Base-by-base conservation (phyloP, 2,329 filamentous ascomycete species). In the Pseudogymnoascus sp. region DNA sequence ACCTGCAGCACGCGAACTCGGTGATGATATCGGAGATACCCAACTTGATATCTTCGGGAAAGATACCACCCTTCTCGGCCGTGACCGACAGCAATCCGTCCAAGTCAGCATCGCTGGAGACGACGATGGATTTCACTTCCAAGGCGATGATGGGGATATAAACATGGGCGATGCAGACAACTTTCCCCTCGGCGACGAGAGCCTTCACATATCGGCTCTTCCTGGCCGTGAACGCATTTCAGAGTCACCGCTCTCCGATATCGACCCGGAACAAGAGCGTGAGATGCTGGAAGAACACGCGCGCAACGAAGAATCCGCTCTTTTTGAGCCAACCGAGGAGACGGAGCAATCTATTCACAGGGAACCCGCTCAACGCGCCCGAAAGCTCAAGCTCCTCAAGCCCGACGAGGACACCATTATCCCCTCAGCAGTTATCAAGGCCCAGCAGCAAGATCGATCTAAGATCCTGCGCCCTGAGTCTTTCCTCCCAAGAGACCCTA, bases 401-500 rank as follows among this genome's bases (percentile, higher is more conserved):
- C 85, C 90, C n/a, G 95, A 99, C 61, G 79, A 85, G 14, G 83
- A 91, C 67, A 96, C 91, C 19, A 86, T 91, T 70, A 81, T 96
- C 35, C 86, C 87, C 10, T 89, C 82, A 68, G 81, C 80, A 33
- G 85, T 93, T 67, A 92, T 99, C 76, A 91, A 91, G 73, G 86
- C 89, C 66, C 91, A 95, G 73, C 92, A 96, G 73, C 82, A 86
- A 63, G 91, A 96, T 72, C 89, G 90, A 66, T 88, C 91, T 52
- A 91, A 89, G 70, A 97, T 97, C 65, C 80, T 96, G 63, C 92
- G 89, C 75, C 84, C 88, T 1, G 86, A 90, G 6, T 86, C 87
- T 0, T 96, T 95, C 75, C 80, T 99, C 49, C 91, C 93, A 1
- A 86, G 90, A 39, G 92, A 99, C 68, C 91, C 92, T 1, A 86